Evolutionary conservation across 108 stramenopile species (phyloP).

Genomic region (Cyclotella kingstonii): DNA sequence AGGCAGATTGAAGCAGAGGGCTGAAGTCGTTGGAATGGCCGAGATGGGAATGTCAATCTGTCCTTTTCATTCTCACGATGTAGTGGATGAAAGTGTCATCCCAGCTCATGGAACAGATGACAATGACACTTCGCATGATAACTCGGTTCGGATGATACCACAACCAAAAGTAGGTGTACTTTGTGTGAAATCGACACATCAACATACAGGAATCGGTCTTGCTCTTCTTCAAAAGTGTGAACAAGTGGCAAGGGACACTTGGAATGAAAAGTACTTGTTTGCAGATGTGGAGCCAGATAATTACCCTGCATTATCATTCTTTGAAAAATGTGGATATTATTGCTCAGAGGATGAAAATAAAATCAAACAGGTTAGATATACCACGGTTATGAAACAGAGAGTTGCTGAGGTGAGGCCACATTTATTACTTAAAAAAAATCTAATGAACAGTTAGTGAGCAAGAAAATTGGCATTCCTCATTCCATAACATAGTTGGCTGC

Average conservation of each 20-base stretch:
- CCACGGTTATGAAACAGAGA: slow-evolving; percentile 32
- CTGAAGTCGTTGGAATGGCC: slow-evolving; percentile 40
- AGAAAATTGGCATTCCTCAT: no score
- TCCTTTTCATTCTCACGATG: neutral
- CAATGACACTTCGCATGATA: no score
- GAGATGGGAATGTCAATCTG: slow-evolving; percentile 45
- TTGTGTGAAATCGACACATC: slow-evolving; percentile 31
- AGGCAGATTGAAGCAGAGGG: neutral
- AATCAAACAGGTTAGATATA: slow-evolving; percentile 17
- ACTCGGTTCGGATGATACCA: no score
- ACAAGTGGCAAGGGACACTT: slow-evolving; percentile 17
- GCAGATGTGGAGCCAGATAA: slow-evolving; percentile 36
- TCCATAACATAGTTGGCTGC: no score
- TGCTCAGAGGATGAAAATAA: slow-evolving; percentile 7
- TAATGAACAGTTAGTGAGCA: neutral
- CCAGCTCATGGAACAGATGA: neutral
- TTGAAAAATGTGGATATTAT: slow-evolving; percentile 25
- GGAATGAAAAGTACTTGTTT: slow-evolving; percentile 23
- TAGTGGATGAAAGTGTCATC: neutral
- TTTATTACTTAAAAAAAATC: slow-evolving; percentile 30
- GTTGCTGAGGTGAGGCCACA: slow-evolving; percentile 21
- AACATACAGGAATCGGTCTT: slow-evolving; percentile 24
- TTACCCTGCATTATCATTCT: slow-evolving; percentile 19
- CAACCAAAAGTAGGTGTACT: slow-evolving; percentile 32
- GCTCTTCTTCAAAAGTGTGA: slow-evolving; percentile 31